phyloP scores from a whole-genome alignment of 306 rosid genomes.

The Cucumis melo region DNA sequence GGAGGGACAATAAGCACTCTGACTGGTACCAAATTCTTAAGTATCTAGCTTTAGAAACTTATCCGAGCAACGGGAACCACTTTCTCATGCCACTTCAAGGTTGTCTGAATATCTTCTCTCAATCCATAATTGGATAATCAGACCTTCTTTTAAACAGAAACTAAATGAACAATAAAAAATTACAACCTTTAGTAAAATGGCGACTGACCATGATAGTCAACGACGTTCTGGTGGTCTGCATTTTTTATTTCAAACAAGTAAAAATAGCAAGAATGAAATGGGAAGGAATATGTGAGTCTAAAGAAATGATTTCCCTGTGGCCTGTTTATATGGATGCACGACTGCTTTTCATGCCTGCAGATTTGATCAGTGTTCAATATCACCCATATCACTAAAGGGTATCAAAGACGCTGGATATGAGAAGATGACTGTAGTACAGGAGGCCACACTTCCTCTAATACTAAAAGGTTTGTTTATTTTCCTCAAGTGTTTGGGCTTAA shows the following conservation, averaged over 20 bases:
- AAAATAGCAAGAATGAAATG: neutral
- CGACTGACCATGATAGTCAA: neutral
- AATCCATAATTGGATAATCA: neutral
- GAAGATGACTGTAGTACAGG: conserved; percentile 91
- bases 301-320: neutral
- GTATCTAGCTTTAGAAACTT: neutral
- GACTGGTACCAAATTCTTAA: neutral
- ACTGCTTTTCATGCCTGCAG: conserved; percentile 30
- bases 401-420: conserved; percentile 87
- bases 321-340: neutral
- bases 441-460: conserved; percentile 86
- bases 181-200: neutral
- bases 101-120: neutral
- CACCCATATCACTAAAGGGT: conserved; percentile 70
- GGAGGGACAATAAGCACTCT: neutral
- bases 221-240: neutral
- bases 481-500: neutral
- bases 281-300: neutral
- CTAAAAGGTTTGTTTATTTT: conserved; percentile 51
- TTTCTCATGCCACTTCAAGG: neutral
- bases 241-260: neutral
- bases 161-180: neutral
- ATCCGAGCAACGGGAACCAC: neutral
- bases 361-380: conserved; percentile 64
- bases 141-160: neutral